These are phyloP conservation scores for Trapa bicornis DNA, from an alignment of 345 rosid species.

Conservation along the genomic window DNA sequence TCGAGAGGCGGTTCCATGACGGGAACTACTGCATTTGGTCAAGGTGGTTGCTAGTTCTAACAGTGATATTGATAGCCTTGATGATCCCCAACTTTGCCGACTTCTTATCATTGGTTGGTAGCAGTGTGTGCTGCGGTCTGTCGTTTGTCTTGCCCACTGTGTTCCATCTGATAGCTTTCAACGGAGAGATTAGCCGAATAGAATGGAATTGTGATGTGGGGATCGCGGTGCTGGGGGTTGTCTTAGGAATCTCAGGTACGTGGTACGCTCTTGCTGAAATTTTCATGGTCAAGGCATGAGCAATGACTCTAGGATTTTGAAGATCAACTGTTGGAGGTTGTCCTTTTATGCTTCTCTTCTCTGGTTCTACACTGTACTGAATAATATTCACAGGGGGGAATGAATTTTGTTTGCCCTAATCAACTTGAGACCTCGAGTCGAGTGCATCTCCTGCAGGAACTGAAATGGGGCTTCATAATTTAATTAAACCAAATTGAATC, in stretches of 20 bases:
- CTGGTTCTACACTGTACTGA: background rate
- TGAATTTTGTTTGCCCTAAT: background rate
- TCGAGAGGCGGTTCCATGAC: constrained; percentile 53
- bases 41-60: constrained; percentile 60
- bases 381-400: background rate
- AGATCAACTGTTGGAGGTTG: background rate
- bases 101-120: constrained; percentile 83
- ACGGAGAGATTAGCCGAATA: constrained; percentile 60
- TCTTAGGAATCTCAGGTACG: constrained; percentile 62
- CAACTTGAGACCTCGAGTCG: background rate
- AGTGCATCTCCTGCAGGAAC: no score
- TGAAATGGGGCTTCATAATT: no score
- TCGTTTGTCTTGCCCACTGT: constrained; percentile 70
- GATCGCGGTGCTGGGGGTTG: constrained; percentile 40
- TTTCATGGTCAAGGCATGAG: constrained; percentile 16
- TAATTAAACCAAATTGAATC: no score
- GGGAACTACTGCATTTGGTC: constrained; percentile 67
- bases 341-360: background rate
- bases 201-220: constrained; percentile 41
- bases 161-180: constrained; percentile 71
- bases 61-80: constrained; percentile 51
- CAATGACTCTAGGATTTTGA: background rate
- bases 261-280: constrained; percentile 65
- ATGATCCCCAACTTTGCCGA: constrained; percentile 78
- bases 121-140: constrained; percentile 70